phyloP scores from a whole-genome alignment of 2,329 filamentous ascomycete genomes.

The Calonectria crousiana region DNA sequence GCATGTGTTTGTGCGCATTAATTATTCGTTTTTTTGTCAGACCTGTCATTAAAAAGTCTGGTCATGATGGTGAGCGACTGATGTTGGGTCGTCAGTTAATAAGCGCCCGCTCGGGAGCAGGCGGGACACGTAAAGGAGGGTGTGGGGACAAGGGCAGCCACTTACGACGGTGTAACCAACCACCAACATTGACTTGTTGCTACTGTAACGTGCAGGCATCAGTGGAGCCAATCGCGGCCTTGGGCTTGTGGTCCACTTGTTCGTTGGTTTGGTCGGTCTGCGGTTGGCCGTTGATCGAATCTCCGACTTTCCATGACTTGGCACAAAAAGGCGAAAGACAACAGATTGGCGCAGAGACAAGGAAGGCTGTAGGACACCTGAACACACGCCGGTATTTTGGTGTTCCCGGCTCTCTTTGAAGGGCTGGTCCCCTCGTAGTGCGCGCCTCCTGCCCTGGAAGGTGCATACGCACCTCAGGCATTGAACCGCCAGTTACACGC shows the following conservation, averaged over 20 bases:
- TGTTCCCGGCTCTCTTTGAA: background rate
- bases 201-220: background rate
- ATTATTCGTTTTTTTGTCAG: background rate
- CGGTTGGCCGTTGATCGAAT: background rate
- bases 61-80: background rate
- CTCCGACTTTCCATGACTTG: background rate
- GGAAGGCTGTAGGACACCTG: background rate
- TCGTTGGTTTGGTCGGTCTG: background rate
- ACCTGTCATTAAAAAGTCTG: background rate
- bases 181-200: background rate
- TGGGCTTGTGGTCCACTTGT: slow-evolving; percentile 4
- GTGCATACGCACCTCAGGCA: background rate
- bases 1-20: background rate
- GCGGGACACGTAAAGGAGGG: background rate
- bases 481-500: background rate
- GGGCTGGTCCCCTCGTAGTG: slow-evolving; percentile 15
- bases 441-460: background rate
- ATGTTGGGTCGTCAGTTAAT: background rate
- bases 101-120: background rate
- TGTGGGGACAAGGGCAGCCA: background rate
- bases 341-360: background rate
- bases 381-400: background rate
- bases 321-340: background rate
- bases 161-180: background rate
- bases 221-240: slow-evolving; percentile 14